A percentile compares a stretch with the other conserved stretches of the same genome.
Conservation (phyloP, 306 rosid genomes). For the Ochetophila trinervis region DNA sequence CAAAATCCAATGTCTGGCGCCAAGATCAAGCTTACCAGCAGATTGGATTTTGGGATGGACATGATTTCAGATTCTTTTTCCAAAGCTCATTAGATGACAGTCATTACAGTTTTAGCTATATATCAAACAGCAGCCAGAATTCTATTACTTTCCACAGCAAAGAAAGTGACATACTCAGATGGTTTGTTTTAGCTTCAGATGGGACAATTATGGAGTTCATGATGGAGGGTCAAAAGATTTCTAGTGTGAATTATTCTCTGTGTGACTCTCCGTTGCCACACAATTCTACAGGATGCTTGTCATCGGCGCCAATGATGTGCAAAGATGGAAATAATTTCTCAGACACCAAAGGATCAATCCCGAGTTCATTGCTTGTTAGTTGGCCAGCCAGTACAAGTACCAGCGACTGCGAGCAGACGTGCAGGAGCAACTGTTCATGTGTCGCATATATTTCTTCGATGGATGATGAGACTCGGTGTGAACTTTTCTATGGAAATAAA, state of each 20-base stretch:
- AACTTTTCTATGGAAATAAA: not conserved
- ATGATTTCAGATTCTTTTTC: conserved; percentile 14
- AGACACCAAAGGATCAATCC: not conserved
- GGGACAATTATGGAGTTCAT: conserved; percentile 18
- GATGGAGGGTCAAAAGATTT: conserved; percentile 17
- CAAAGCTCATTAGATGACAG: not conserved
- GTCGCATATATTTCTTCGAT: conserved; percentile 2
- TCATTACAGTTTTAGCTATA: conserved; percentile 13
- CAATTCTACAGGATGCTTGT: not conserved
- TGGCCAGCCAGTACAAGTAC: conserved; percentile 5
- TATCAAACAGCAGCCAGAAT: not conserved
- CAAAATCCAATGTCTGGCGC: conserved; percentile 12
- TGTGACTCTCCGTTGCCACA: conserved; percentile 2
- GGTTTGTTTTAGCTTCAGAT: conserved; percentile 19
- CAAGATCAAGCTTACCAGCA: not conserved
- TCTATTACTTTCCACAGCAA: conserved; percentile 22
- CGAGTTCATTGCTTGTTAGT: not conserved
- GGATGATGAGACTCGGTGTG: not conserved
- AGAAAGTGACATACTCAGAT: not conserved
- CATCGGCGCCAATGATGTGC: not conserved
- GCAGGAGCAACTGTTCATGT: conserved; percentile 21
- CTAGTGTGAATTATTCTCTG: conserved; percentile 3
- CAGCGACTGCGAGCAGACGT: not conserved
- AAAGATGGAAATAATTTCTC: conserved; percentile 10
- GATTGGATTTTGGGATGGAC: conserved; percentile 26